Conservation (phyloP, 163 green algal species). For the Picocystis sp. region DNA sequence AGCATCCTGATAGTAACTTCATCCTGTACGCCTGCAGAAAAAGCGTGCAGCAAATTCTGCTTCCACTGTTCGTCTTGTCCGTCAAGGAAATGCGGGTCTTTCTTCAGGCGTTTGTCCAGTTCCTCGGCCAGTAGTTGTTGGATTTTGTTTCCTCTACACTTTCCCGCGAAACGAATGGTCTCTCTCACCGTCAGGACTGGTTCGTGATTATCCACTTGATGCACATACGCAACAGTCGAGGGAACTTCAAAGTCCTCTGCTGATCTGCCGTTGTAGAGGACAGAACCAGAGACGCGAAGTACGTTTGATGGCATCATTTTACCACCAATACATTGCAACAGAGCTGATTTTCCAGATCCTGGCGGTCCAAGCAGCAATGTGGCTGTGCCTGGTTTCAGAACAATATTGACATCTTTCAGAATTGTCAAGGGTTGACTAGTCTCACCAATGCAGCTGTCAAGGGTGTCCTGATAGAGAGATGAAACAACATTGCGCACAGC, state of each 20-base stretch:
- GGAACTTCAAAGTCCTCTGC: slow-evolving; percentile 30
- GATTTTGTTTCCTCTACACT: too few relatives aligned
- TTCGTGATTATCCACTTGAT: slow-evolving; percentile 41
- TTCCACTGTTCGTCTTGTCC: too few relatives aligned
- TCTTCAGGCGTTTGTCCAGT: too few relatives aligned
- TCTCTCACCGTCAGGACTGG: slow-evolving; percentile 42
- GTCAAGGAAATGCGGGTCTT: too few relatives aligned
- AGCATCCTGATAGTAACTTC: slow-evolving; percentile 29
- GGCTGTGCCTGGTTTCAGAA: slow-evolving; percentile 23
- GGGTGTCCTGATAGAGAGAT: slow-evolving; percentile 14
- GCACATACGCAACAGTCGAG: slow-evolving; percentile 25
- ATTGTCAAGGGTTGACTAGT: slow-evolving; percentile 21
- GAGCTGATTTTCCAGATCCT: slow-evolving; percentile 15
- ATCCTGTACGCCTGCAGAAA: too few relatives aligned
- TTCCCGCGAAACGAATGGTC: slow-evolving; percentile 47
- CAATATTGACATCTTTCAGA: slow-evolving; percentile 20
- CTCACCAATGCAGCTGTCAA: too few relatives aligned
- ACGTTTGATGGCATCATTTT: slow-evolving; percentile 17
- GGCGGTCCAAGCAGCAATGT: slow-evolving; percentile 35
- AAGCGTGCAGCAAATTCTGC: too few relatives aligned
- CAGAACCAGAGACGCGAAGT: slow-evolving; percentile 15
- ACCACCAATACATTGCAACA: slow-evolving; percentile 40
- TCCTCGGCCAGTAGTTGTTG: too few relatives aligned
- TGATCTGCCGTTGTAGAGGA: slow-evolving; percentile 43
- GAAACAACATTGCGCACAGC: slow-evolving; percentile 34